Percentiles rank a stretch among this genome's conserved stretches.
phyloP scores from a whole-genome alignment of 2,329 filamentous ascomycete genomes.

The Scytalidium sp. region DNA sequence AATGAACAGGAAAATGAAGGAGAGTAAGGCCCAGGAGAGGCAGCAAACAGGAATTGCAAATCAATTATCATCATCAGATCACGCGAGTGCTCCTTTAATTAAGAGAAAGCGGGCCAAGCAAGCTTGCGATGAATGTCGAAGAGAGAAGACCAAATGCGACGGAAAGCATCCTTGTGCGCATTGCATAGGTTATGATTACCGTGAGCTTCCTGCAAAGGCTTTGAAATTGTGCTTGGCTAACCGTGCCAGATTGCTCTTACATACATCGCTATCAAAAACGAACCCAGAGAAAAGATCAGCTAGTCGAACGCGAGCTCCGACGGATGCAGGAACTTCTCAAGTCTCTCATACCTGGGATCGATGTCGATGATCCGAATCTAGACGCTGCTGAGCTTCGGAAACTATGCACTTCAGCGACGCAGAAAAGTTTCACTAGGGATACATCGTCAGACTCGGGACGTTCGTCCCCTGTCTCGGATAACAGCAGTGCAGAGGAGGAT shows the following conservation, averaged over 20 bases:
- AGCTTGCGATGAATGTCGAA: not conserved
- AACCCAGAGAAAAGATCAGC: not conserved
- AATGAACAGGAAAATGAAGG: conserved; percentile 1
- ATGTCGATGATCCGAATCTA: conserved; percentile 75
- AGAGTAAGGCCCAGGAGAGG: not conserved
- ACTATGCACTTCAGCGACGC: conserved; percentile 51
- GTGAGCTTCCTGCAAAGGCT: not conserved
- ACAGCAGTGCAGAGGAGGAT: conserved; percentile 73
- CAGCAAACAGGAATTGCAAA: not conserved
- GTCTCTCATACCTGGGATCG: conserved; percentile 58
- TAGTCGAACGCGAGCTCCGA: conserved; percentile 41
- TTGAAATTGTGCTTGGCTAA: not conserved
- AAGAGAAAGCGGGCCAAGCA: not conserved
- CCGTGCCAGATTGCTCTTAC: not conserved
- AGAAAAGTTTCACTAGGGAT: conserved; percentile 28
- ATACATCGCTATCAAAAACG: not conserved
- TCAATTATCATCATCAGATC: not conserved
- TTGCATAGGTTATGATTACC: not conserved
- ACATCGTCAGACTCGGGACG: conserved; percentile 34
- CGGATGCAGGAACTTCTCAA: conserved; percentile 61
- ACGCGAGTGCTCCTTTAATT: not conserved
- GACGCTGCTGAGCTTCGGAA: conserved; percentile 68
- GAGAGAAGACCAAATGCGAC: not conserved
- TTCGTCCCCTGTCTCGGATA: conserved; percentile 45
- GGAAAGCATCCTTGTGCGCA: not conserved